Evolutionary conservation across 2,329 filamentous ascomycete genomes (phyloP).

Genomic region (Talaromyces atroroseus): DNA sequence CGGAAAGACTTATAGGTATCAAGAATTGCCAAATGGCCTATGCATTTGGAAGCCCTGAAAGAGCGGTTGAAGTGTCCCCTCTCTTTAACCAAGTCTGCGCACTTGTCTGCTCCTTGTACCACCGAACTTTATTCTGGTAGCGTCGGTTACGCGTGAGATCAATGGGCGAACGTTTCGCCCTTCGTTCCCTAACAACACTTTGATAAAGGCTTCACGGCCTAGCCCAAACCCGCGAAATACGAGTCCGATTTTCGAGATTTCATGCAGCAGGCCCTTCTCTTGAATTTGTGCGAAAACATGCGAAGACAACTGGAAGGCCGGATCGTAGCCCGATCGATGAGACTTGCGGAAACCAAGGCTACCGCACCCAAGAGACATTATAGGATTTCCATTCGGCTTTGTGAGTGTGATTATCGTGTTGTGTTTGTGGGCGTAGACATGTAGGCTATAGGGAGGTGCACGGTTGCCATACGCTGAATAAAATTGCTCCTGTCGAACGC

Average conservation of each 20-base stretch:
- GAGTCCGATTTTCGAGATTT: constrained; percentile 74
- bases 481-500: constrained; percentile 11
- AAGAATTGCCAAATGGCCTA: neutral
- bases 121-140: constrained; percentile 90
- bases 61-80: constrained; percentile 6
- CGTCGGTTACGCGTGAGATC: constrained; percentile 76
- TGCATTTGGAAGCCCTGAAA: neutral
- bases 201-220: constrained; percentile 82
- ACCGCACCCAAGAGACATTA: constrained; percentile 75
- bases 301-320: constrained; percentile 81
- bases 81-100: constrained; percentile 65
- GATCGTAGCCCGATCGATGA: constrained; percentile 76
- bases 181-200: constrained; percentile 81
- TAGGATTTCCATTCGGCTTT: constrained; percentile 69
- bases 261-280: constrained; percentile 69
- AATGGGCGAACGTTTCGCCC: constrained; percentile 68
- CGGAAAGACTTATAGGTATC: neutral
- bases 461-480: constrained; percentile 28
- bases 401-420: constrained; percentile 93
- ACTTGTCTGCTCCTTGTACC: constrained; percentile 80
- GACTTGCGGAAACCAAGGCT: constrained; percentile 89
- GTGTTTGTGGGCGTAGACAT: constrained; percentile 83
- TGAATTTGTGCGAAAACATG: constrained; percentile 80
- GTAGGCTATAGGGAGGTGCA: constrained; percentile 67
- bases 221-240: constrained; percentile 78